Evolutionary conservation across 768 basidiomycete genomes (phyloP).

Genomic region (Hygrocybe punicea): DNA sequence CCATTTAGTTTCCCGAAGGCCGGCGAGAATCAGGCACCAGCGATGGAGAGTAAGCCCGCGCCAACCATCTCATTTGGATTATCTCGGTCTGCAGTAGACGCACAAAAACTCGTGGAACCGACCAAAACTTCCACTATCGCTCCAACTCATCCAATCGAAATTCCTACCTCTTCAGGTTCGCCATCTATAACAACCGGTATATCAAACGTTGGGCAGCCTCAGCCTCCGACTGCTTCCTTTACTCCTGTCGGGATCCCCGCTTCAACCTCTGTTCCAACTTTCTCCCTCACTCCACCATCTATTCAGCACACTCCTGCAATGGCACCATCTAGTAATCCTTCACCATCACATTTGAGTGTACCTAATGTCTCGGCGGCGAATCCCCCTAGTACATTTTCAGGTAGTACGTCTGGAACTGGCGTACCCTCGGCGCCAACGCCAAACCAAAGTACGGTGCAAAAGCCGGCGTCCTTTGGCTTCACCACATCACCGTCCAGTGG

Average conservation of each 20-base stretch:
- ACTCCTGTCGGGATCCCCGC: slow-evolving; percentile 28
- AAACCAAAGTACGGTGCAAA: slow-evolving; percentile 5
- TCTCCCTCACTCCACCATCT: slow-evolving; percentile 25
- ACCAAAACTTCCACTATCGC: neutral
- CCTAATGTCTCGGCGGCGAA: neutral
- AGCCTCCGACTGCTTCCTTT: slow-evolving; percentile 10
- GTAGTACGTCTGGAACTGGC: slow-evolving; percentile 9
- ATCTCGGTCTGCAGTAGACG: slow-evolving; percentile 7
- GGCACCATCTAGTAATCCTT: slow-evolving; percentile 4
- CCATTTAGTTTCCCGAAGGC: neutral
- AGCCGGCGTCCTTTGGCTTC: slow-evolving; percentile 18
- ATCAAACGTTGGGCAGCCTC: neutral
- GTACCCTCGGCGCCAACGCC: neutral
- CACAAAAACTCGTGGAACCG: neutral
- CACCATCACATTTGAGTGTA: neutral
- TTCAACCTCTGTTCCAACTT: slow-evolving; percentile 24
- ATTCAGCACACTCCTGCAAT: slow-evolving; percentile 6
- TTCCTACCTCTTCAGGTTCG: neutral
- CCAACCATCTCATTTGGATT: slow-evolving; percentile 12
- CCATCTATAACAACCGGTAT: neutral
- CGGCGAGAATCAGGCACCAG: slow-evolving; percentile 19
- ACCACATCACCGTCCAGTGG: neutral
- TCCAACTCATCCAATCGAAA: neutral
- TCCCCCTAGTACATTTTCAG: neutral
- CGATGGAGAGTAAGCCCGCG: slow-evolving; percentile 15